Conservation (phyloP, 768 basidiomycete species). For the Tricholoma sp. region DNA sequence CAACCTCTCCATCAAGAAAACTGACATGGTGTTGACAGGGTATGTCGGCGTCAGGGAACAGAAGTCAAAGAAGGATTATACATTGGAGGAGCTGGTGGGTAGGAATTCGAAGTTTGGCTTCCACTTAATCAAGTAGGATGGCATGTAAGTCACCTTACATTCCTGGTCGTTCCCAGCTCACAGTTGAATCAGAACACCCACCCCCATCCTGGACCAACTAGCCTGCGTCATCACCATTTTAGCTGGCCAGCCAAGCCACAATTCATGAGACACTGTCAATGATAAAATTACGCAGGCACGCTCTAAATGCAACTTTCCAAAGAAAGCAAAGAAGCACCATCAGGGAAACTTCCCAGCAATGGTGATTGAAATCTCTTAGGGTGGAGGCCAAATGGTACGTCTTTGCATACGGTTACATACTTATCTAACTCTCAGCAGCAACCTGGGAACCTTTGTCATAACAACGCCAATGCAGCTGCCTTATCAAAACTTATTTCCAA, state of each 20-base stretch:
- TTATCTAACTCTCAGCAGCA: neutral
- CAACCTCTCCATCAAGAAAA: neutral
- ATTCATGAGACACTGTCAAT: neutral
- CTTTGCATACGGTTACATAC: neutral
- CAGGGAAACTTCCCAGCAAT: conserved; percentile 17
- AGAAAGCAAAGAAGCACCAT: conserved; percentile 7
- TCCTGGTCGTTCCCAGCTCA: neutral
- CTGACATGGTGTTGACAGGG: no score
- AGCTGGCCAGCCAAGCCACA: conserved; percentile 10
- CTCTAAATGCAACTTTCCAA: conserved; percentile 2
- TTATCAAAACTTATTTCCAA: neutral
- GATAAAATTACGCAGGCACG: conserved; percentile 1
- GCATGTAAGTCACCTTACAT: neutral
- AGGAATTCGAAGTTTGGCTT: no score
- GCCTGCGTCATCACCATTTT: conserved; percentile 8
- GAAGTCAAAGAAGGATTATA: neutral
- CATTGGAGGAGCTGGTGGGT: neutral
- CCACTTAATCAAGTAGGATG: neutral
- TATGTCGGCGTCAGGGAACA: no score
- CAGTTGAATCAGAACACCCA: neutral
- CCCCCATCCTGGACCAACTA: conserved; percentile 5
- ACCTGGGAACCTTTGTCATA: conserved; percentile 9
- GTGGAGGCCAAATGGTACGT: conserved; percentile 21
- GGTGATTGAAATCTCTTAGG: conserved; percentile 20
- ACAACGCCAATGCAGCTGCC: neutral